Percentiles rank a stretch among this genome's conserved stretches.
phyloP scores from a whole-genome alignment of 805 yeast species.

The Yamadazyma philogaea region DNA sequence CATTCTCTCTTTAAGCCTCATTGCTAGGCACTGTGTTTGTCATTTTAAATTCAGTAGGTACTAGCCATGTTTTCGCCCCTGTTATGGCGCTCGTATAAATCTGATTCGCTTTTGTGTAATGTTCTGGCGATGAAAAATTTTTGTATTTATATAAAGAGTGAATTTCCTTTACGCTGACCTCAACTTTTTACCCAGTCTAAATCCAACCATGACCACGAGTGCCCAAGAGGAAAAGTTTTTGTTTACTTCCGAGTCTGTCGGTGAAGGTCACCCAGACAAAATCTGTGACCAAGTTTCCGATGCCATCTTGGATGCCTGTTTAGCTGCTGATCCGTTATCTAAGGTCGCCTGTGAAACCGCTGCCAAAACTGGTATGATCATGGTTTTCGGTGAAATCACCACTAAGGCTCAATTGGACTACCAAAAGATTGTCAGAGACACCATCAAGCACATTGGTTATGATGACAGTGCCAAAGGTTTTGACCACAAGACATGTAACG shows the following conservation, averaged over 20 bases:
- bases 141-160: slow-evolving; percentile 5
- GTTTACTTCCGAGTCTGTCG: slow-evolving; percentile 85
- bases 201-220: slow-evolving; percentile 3
- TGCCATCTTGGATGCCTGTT: slow-evolving; percentile 97
- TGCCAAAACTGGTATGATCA: slow-evolving; percentile 98
- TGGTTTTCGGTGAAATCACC: slow-evolving; percentile 99
- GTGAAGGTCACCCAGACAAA: slow-evolving; percentile 94
- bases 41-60: too few species aligned
- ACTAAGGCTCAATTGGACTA: slow-evolving; percentile 92
- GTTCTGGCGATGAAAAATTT: slow-evolving; percentile 4
- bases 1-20: too few species aligned
- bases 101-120: background rate
- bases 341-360: slow-evolving; percentile 99
- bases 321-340: slow-evolving; percentile 91
- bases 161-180: background rate
- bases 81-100: slow-evolving; percentile 1
- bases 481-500: slow-evolving; percentile 99
- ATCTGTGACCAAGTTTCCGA: slow-evolving; percentile 99
- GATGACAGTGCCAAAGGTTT: slow-evolving; percentile 95
- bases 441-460: slow-evolving; percentile 97
- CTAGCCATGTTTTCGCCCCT: too few species aligned
- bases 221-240: slow-evolving; percentile 42
- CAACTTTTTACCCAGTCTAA: slow-evolving; percentile 2
- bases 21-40: too few species aligned
- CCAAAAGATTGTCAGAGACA: slow-evolving; percentile 97